Conservation (phyloP, 2,329 filamentous ascomycete genomes). For the Fusarium equiseti region DNA sequence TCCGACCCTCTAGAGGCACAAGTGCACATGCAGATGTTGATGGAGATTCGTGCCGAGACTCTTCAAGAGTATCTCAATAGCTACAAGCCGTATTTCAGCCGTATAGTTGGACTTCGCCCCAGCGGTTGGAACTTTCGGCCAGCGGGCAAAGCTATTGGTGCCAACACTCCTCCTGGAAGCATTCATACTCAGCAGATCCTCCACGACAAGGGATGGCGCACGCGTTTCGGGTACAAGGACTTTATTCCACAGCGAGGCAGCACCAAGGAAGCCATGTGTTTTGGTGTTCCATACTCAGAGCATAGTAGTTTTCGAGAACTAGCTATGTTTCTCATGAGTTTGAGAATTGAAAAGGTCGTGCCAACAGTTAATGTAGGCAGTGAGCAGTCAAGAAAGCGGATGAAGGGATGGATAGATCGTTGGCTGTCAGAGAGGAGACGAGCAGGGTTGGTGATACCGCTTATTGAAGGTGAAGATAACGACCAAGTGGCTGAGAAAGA, state of each 20-base stretch:
- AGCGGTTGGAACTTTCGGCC: constrained; percentile 95
- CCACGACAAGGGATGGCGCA: constrained; percentile 77
- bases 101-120: constrained; percentile 90
- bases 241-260: constrained; percentile 86
- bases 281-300: constrained; percentile 95
- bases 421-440: constrained; percentile 70
- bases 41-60: constrained; percentile 92
- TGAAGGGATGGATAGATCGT: constrained; percentile 74
- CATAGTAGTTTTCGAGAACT: constrained; percentile 95
- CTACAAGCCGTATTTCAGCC: constrained; percentile 84
- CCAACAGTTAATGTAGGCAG: constrained; percentile 89
- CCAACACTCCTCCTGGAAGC: constrained; percentile 62
- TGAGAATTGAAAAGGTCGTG: constrained; percentile 89
- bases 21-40: constrained; percentile 97
- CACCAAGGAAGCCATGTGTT: constrained; percentile 84
- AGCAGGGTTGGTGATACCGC: constrained; percentile 63
- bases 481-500: constrained; percentile 44
- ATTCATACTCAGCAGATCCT: constrained; percentile 65
- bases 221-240: constrained; percentile 76
- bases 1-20: constrained; percentile 85
- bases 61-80: constrained; percentile 87
- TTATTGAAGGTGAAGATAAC: constrained; percentile 56
- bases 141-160: constrained; percentile 66
- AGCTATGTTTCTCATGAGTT: constrained; percentile 89
- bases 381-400: constrained; percentile 66